phyloP scores from a whole-genome alignment of 208 protist genomes.

The Trypanosoma vivax region DNA sequence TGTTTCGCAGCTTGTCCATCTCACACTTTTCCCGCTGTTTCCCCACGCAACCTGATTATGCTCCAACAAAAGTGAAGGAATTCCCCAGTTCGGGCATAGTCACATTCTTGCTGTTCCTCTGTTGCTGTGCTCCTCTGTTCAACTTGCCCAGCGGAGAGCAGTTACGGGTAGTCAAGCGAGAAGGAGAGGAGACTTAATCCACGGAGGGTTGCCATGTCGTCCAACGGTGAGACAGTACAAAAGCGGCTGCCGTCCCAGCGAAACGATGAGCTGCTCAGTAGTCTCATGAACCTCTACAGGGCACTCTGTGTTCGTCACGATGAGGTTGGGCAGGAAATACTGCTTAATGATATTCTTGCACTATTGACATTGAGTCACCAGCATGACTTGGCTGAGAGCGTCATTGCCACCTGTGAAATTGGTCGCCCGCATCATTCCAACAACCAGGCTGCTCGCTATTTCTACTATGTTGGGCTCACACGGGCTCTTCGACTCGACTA shows the following conservation, averaged over 20 bases:
- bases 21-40: background rate
- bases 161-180: too few relatives aligned
- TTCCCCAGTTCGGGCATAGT: too few relatives aligned
- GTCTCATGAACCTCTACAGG: conserved; percentile 78
- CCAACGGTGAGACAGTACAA: too few relatives aligned
- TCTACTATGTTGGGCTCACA: conserved; percentile 94
- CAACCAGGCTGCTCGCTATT: conserved; percentile 94
- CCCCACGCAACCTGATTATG: too few relatives aligned
- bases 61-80: too few relatives aligned
- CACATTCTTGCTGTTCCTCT: too few relatives aligned
- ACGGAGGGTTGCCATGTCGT: too few relatives aligned
- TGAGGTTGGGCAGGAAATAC: conserved; percentile 78
- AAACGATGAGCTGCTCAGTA: conserved; percentile 34
- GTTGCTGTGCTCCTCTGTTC: too few relatives aligned
- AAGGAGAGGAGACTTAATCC: too few relatives aligned
- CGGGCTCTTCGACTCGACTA: conserved; percentile 96
- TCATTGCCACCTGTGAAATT: conserved; percentile 81
- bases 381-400: conserved; percentile 76
- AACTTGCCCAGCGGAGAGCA: too few relatives aligned
- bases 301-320: conserved; percentile 82
- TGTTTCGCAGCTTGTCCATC: background rate
- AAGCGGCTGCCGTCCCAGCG: conserved; percentile 4
- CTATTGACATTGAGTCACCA: conserved; percentile 66
- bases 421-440: conserved; percentile 72
- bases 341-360: conserved; percentile 83